These are phyloP conservation scores for Selenicereus undatus DNA, from an alignment of 148 eudicot species.

Conservation along the genomic window DNA sequence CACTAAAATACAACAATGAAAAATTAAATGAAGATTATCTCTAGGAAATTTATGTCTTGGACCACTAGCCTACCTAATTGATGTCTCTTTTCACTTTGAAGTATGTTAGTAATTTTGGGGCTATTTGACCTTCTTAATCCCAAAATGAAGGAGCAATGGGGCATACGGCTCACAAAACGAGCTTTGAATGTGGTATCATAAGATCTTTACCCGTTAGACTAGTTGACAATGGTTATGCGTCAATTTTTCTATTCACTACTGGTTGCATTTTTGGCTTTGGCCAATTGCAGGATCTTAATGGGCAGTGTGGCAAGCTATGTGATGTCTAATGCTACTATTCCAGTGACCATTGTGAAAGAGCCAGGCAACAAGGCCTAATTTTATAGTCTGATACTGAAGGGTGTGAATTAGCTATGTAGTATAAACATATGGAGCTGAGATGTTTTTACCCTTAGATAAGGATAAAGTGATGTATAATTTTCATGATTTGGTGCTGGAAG, in stretches of 20 bases:
- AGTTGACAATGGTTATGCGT: neutral
- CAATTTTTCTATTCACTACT: neutral
- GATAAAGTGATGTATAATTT: neutral
- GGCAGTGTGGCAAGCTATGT: constrained; percentile 84
- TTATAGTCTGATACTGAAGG: neutral
- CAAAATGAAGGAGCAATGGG: neutral
- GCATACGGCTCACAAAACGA: neutral
- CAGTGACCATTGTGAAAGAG: constrained; percentile 82
- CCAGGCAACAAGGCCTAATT: constrained; percentile 30
- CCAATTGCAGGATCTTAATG: constrained; percentile 56
- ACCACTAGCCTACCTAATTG: neutral
- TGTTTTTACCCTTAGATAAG: neutral
- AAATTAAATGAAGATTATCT: too few species aligned
- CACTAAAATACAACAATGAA: neutral
- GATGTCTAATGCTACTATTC: constrained; percentile 51
- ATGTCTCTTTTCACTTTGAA: neutral
- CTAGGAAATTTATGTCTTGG: neutral
- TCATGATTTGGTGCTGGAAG: neutral
- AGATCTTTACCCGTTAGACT: too few species aligned
- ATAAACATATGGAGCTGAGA: neutral
- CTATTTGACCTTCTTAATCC: neutral
- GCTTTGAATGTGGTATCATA: neutral
- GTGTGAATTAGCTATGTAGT: neutral
- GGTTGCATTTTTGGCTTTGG: neutral
- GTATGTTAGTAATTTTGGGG: neutral